Evolutionary conservation across 306 rosid species (phyloP).

Genomic region (Luffa aegyptiaca): DNA sequence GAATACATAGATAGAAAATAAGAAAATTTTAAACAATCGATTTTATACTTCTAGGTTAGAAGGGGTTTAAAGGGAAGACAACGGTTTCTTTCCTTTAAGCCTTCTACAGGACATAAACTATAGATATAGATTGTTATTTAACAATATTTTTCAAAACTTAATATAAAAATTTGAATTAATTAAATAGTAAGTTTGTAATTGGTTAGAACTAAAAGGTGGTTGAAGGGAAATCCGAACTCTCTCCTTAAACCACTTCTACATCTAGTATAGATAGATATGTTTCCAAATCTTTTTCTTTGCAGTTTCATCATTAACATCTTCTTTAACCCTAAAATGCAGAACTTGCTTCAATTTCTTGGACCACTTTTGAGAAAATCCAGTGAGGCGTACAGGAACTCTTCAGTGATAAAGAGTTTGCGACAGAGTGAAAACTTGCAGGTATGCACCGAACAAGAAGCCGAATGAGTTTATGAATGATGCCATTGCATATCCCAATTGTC

Average conservation of each 20-base stretch:
- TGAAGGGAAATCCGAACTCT: background rate
- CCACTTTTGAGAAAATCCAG: conserved; percentile 92
- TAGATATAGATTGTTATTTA: background rate
- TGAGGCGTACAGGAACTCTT: conserved; percentile 74
- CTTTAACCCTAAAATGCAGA: conserved; percentile 34
- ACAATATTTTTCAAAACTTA: background rate
- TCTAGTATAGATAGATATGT: background rate
- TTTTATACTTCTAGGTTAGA: background rate
- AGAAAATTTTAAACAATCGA: background rate
- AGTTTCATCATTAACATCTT: background rate
- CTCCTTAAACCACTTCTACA: background rate
- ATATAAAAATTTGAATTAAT: background rate
- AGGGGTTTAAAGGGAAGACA: background rate
- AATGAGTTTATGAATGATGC: background rate
- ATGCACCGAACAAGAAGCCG: background rate
- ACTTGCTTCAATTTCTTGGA: conserved; percentile 82
- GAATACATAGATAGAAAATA: background rate
- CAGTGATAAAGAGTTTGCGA: conserved; percentile 85
- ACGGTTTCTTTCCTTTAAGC: background rate
- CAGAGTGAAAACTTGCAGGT: conserved; percentile 96
- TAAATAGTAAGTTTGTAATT: background rate
- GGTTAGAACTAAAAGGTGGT: background rate
- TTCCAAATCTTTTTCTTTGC: background rate
- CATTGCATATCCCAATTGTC: background rate
- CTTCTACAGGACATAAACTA: background rate